Evolutionary conservation across 2,329 filamentous ascomycete genomes (phyloP), one percentile per base, ranked within the genome.

Genomic region (Colletotrichum melonis): DNA sequence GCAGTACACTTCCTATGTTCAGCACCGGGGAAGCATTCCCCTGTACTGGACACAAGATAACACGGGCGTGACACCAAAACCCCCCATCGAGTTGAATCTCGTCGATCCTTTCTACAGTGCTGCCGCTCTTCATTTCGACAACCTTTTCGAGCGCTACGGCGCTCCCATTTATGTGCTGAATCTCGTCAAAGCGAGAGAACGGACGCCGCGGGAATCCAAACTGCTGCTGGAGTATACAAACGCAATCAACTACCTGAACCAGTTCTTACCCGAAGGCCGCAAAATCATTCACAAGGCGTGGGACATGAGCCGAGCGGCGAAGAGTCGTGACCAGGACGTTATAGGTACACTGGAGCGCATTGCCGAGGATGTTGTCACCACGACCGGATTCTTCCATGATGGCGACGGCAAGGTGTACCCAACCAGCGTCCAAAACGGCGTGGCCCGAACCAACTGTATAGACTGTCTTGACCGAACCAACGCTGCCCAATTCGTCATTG

Each of bases 41-140:
- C 87, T 99, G 0, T 95, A 98, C 82, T 99, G 97, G 97, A 97
- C 95, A 0, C 97, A 99, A 81, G 97, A 98, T 80, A 97, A 92
- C 77, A 97, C 94, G 4, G 95, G 96, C 2, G 97, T 99, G 1
- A 95, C 95, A 1, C 97, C 97, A 0, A 99, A 98, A 78, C 97
- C 97, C 11, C 95, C 96, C 11, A 99, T 99, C 77, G 94, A 98
- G 80, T 86, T 99, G 55, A 98, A 97, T 79, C 88, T 98, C n/a
- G 91, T 97, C 24, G 97, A 99, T 81, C 97, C 97, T 0, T 99
- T 98, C 81, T 98, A 98, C 80, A 93, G 93, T 55, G 94, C 96
- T 3, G 96, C 97, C 16, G 96, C 95, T 0, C 85, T 98, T 56
- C 97, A 99, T 82, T 99, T 99, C 79, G 94, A 99, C 80, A 93